Evolutionary conservation across 495 filamentous ascomycete species (phyloP), one percentile per base, ranked within the genome.

Genomic region (Aspergillus wentii): DNA sequence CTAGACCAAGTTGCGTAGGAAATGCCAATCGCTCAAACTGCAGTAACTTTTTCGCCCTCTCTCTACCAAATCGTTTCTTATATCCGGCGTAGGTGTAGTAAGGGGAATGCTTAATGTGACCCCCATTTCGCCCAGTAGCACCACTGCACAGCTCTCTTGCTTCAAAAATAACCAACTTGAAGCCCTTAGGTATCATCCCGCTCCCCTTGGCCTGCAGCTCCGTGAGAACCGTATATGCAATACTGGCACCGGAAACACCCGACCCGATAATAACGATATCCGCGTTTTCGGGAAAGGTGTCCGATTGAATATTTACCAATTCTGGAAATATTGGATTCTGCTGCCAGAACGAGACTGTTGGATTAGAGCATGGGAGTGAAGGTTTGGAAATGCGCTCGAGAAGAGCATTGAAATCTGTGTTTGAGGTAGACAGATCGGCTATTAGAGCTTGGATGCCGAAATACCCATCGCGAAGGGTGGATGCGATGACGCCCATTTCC

Each of bases 111-210:
- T 71, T 69, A 17, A 71, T 57, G 33, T 68, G 62, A 1, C 70
- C 68, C 6, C 49, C 52, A 34, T 52, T 56, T 16, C 84, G 56
- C 1, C 85, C 85, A 5, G 85, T 88, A 18, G 85, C 85, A 6
- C 85, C 85, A 67, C 71, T 86, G 51, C 82, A 86, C 14, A 80
- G 79, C 60, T 84, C 79, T 40, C 84, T 66, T n/a, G 84, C 84
- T 60, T 91, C 86, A 7, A 91, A 62, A 72, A 89, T 78, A 1
- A 86, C 69, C 2, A 87, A 57, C 13, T 57, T 70, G n/a, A n/a
- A n/a, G n/a, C n/a, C n/a, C n/a, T n/a, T n/a, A n/a, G n/a, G n/a
- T n/a, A n/a, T n/a, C 25, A 65, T 44, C n/a, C 20, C 18, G 10
- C 36, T 17, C 4, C 20, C 25, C 13, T 30, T 28, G n/a, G 34